Conservation (phyloP, 331 rosid species). For the Malus hybrid region DNA sequence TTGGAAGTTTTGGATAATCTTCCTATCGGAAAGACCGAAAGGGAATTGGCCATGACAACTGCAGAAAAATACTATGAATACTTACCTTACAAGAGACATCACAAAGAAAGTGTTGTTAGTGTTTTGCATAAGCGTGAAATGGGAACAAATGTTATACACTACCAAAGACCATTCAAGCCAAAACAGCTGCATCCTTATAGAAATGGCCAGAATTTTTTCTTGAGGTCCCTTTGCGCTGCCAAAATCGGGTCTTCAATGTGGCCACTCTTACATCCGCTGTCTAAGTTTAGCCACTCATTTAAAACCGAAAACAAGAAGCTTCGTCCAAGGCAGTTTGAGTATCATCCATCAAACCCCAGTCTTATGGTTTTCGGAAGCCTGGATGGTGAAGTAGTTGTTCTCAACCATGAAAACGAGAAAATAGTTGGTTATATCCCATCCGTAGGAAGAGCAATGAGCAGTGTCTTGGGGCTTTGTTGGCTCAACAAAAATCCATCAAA, state of each 20-base stretch:
- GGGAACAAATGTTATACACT: conserved; percentile 8
- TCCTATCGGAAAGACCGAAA: conserved; percentile 6
- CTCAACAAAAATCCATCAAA: conserved; percentile 21
- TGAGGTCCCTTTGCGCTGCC: conserved; percentile 20
- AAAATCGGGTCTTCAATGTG: conserved; percentile 19
- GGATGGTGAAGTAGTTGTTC: conserved; percentile 17
- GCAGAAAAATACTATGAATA: conserved; percentile 14
- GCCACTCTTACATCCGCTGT: conserved; percentile 15
- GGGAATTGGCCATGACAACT: conserved; percentile 11
- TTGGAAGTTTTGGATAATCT: conserved; percentile 20
- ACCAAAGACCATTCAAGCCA: conserved; percentile 6
- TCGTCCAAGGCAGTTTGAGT: conserved; percentile 27
- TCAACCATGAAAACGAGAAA: conserved; percentile 21
- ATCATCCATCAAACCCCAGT: conserved; percentile 22
- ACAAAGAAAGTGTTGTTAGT: conserved; percentile 14
- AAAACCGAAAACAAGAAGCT: conserved; percentile 6
- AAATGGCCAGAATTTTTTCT: conserved; percentile 11
- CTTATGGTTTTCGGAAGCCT: conserved; percentile 20
- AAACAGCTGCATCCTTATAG: conserved; percentile 10
- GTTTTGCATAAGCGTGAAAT: conserved; percentile 19
- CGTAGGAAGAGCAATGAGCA: conserved; percentile 11
- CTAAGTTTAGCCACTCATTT: conserved; percentile 3
- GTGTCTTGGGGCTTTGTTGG: conserved; percentile 28
- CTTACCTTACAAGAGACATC: conserved; percentile 13
- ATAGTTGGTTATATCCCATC: conserved; percentile 15